Conservation (phyloP, 805 yeast genomes). For the Ogataea methanolica region DNA sequence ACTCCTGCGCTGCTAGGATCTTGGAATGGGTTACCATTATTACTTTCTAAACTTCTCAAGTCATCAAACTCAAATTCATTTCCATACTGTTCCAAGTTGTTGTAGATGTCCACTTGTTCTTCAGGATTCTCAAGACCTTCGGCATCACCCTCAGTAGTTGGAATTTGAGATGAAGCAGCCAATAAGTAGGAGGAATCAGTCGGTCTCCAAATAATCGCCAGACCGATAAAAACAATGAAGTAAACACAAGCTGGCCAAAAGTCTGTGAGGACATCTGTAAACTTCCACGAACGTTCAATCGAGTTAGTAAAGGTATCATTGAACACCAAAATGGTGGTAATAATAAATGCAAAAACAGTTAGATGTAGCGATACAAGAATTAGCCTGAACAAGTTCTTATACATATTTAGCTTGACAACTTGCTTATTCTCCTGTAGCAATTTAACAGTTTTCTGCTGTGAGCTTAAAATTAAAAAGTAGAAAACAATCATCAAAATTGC, state of each 20-base stretch:
- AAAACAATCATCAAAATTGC: conserved; percentile 64
- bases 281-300: conserved; percentile 87
- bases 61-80: conserved; percentile 59
- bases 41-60: conserved; percentile 46
- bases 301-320: conserved; percentile 72
- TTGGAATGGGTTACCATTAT: conserved; percentile 26
- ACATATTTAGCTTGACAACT: conserved; percentile 83
- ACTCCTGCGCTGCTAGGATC: conserved; percentile 9
- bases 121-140: conserved; percentile 41
- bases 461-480: conserved; percentile 68
- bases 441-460: conserved; percentile 70
- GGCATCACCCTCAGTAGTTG: conserved; percentile 36
- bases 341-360: conserved; percentile 63
- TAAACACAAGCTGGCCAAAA: conserved; percentile 95
- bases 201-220: conserved; percentile 96
- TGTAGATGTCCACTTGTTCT: conserved; percentile 21
- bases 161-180: conserved; percentile 90
- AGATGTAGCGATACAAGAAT: conserved; percentile 69
- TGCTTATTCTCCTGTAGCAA: conserved; percentile 82
- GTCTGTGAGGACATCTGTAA: conserved; percentile 80
- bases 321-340: conserved; percentile 65
- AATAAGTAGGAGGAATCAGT: conserved; percentile 91
- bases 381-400: conserved; percentile 69
- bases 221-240: conserved; percentile 73
- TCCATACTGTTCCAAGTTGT: conserved; percentile 34